phyloP scores from a whole-genome alignment of 768 basidiomycete species.

The Infundibulicybe gibba region DNA sequence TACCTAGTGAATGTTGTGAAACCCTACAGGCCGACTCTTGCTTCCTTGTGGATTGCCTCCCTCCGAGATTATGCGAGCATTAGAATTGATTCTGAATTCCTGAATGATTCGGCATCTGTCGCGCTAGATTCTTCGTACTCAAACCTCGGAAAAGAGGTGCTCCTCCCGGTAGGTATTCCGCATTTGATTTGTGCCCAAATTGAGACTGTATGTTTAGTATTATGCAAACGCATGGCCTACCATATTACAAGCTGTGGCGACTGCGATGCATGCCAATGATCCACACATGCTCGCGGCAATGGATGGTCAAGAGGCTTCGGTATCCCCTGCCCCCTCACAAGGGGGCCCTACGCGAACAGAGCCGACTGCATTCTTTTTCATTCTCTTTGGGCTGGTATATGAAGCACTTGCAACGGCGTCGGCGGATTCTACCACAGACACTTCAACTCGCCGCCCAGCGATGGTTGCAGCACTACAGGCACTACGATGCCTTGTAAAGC shows the following conservation, averaged over 20 bases:
- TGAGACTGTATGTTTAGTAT: slow-evolving; percentile 49
- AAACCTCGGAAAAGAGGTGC: slow-evolving; percentile 85
- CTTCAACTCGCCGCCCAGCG: slow-evolving; percentile 38
- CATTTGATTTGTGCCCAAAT: neutral
- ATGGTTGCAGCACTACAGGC: slow-evolving; percentile 69
- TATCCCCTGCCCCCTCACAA: slow-evolving; percentile 18
- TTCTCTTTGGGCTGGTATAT: slow-evolving; percentile 91
- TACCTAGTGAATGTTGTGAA: slow-evolving; percentile 82
- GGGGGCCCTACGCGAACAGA: slow-evolving; percentile 39
- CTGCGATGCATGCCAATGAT: slow-evolving; percentile 69
- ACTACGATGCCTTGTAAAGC: slow-evolving; percentile 74
- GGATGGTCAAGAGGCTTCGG: slow-evolving; percentile 58
- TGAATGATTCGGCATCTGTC: slow-evolving; percentile 70
- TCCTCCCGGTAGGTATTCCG: slow-evolving; percentile 69
- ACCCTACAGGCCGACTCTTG: slow-evolving; percentile 72
- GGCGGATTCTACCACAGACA: slow-evolving; percentile 46
- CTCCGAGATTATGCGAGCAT: slow-evolving; percentile 92
- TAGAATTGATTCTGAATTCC: slow-evolving; percentile 82
- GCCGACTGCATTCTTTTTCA: slow-evolving; percentile 80
- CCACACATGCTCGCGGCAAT: slow-evolving; percentile 73
- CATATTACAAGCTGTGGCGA: slow-evolving; percentile 83
- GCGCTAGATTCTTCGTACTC: slow-evolving; percentile 81
- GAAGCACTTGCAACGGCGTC: slow-evolving; percentile 76
- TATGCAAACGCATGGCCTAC: slow-evolving; percentile 80
- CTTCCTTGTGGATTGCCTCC: slow-evolving; percentile 83